phyloP scores from a whole-genome alignment of 1,284 basidiomycete genomes.

The Sanghuangporus weigelae region DNA sequence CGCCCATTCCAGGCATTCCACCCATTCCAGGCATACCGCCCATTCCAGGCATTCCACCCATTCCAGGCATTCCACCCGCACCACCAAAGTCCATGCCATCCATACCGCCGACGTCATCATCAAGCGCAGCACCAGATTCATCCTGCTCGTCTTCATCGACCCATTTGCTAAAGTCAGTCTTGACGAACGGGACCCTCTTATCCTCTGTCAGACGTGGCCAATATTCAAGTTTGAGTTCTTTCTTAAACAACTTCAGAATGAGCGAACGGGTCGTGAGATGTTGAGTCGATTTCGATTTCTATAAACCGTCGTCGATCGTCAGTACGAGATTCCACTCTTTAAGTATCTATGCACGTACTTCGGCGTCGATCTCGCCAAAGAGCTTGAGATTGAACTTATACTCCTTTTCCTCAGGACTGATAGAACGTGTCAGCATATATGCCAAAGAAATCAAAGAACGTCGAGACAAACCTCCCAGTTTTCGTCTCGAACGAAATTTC shows the following conservation, averaged over 20 bases:
- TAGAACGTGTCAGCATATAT: constrained; percentile 1
- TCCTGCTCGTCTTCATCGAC: constrained; percentile 95
- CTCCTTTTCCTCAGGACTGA: constrained; percentile 42
- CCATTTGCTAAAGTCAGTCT: constrained; percentile 92
- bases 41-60: constrained; percentile 39
- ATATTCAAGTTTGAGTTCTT: constrained; percentile 68
- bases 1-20: constrained; percentile 42
- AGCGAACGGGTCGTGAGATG: constrained; percentile 64
- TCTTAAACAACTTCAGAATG: constrained; percentile 71
- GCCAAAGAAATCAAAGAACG: background rate
- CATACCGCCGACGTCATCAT: constrained; percentile 30
- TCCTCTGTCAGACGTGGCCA: constrained; percentile 91
- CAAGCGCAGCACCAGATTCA: constrained; percentile 36
- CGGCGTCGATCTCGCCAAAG: constrained; percentile 67
- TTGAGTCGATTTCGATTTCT: constrained; percentile 59
- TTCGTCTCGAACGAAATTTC: constrained; percentile 67
- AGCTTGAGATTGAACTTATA: constrained; percentile 74
- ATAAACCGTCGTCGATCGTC: constrained; percentile 6
- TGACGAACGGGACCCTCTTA: constrained; percentile 78
- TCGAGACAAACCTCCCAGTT: constrained; percentile 57
- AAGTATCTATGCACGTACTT: constrained; percentile 42
- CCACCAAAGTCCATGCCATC: constrained; percentile 36
- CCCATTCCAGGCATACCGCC: constrained; percentile 34
- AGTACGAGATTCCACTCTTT: background rate
- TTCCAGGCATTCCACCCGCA: constrained; percentile 36